Conservation (phyloP, 2,329 filamentous ascomycete species). For the Apiospora aurea region DNA sequence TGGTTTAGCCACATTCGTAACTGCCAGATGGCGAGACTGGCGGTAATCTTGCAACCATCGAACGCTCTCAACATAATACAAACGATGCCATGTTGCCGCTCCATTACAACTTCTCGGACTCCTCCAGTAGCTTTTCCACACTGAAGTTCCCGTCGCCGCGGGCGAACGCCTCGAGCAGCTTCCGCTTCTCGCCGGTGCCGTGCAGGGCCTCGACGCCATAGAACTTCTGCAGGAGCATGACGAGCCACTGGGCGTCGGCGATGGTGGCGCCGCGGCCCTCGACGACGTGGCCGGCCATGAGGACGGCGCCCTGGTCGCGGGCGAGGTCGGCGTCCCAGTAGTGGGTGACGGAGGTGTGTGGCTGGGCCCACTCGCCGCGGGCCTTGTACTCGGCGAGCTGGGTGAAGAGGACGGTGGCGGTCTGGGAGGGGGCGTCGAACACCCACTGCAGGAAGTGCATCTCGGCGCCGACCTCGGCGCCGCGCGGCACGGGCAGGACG, state of each 20-base stretch:
- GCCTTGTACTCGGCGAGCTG: constrained; percentile 93
- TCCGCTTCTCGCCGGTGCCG: constrained; percentile 68
- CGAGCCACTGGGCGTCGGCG: constrained; percentile 85
- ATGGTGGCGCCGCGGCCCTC: constrained; percentile 78
- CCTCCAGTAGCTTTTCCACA: constrained; percentile 84
- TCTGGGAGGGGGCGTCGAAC: constrained; percentile 72
- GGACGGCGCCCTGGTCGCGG: constrained; percentile 76
- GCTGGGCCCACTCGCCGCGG: constrained; percentile 85
- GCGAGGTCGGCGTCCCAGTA: constrained; percentile 75
- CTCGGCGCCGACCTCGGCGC: constrained; percentile 71
- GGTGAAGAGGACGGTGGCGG: constrained; percentile 87
- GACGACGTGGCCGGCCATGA: constrained; percentile 84
- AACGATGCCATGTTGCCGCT: not conserved
- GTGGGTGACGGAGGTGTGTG: constrained; percentile 94
- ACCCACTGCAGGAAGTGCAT: constrained; percentile 98
- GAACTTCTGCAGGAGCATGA: constrained; percentile 94
- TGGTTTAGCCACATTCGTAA: not conserved
- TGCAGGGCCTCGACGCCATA: constrained; percentile 69
- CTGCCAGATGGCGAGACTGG: not conserved
- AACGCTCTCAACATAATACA: not conserved
- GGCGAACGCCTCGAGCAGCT: constrained; percentile 82
- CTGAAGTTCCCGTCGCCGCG: constrained; percentile 80
- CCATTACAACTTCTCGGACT: constrained; percentile 80
- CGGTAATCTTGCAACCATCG: not conserved
- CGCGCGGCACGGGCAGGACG: constrained; percentile 83